phyloP scores from a whole-genome alignment of 2,329 filamentous ascomycete species.

The Pseudogymnoascus sp. region DNA sequence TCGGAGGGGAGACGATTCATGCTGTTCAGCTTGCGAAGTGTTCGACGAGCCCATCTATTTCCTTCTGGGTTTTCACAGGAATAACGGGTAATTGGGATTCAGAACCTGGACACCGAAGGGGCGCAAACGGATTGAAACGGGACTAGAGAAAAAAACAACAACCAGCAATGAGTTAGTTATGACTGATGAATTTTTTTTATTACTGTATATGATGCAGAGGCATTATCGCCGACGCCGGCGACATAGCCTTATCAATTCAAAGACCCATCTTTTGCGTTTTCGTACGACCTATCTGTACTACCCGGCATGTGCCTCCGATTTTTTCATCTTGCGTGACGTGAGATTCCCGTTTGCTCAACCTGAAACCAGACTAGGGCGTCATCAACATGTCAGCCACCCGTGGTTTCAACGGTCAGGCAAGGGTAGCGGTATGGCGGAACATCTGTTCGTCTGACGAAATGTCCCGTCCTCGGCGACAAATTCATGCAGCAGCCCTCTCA shows the following conservation, averaged over 20 bases:
- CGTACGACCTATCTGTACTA: background rate
- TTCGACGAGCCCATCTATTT: background rate
- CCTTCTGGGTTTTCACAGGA: background rate
- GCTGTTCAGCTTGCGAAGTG: background rate
- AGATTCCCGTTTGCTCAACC: background rate
- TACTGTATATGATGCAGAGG: background rate
- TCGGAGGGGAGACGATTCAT: background rate
- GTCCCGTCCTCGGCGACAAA: background rate
- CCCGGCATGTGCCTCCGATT: background rate
- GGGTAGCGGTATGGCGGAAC: background rate
- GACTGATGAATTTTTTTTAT: background rate
- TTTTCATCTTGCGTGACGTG: background rate
- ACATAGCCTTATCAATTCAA: background rate
- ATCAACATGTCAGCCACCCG: background rate
- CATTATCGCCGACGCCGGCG: background rate
- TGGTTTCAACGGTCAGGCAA: background rate
- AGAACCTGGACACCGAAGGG: background rate
- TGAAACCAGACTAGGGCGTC: background rate
- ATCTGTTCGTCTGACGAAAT: background rate
- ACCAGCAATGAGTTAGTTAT: background rate
- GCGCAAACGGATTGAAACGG: background rate
- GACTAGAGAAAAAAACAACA: background rate
- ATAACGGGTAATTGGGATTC: background rate
- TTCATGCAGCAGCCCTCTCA: background rate
- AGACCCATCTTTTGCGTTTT: background rate